These are phyloP conservation scores for Xylaria sp. DNA, from an alignment of 2,329 filamentous ascomycete species.

Conservation along the genomic window DNA sequence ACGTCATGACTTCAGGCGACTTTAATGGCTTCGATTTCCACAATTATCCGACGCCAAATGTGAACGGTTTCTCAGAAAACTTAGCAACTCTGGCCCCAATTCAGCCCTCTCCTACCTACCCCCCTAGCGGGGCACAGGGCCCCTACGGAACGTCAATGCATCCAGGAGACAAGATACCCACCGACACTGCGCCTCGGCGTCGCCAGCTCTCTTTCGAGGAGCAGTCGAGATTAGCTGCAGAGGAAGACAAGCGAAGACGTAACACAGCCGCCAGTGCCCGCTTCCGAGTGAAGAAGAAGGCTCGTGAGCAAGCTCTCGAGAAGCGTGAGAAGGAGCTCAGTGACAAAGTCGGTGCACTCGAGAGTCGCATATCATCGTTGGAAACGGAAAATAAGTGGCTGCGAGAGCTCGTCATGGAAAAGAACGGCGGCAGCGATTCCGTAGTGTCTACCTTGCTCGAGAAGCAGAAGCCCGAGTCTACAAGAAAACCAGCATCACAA, in stretches of 20 bases:
- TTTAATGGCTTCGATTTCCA: slow-evolving; percentile 67
- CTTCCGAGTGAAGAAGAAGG: slow-evolving; percentile 96
- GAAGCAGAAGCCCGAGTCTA: slow-evolving; percentile 55
- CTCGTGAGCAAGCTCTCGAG: slow-evolving; percentile 87
- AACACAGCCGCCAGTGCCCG: slow-evolving; percentile 90
- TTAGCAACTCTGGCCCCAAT: slow-evolving; percentile 59
- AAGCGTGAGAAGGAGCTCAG: slow-evolving; percentile 83
- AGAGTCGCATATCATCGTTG: slow-evolving; percentile 75
- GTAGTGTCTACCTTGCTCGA: slow-evolving; percentile 63
- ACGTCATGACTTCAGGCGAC: slow-evolving; percentile 65
- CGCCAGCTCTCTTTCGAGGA: slow-evolving; percentile 72
- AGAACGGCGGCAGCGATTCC: slow-evolving; percentile 72
- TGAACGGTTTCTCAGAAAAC: slow-evolving; percentile 58
- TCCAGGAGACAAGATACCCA: slow-evolving; percentile 56
- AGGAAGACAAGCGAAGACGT: slow-evolving; percentile 89
- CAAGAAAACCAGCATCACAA: slow-evolving; percentile 40
- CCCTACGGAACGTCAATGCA: slow-evolving; percentile 47
- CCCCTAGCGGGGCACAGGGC: slow-evolving; percentile 52
- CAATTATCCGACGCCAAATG: slow-evolving; percentile 61
- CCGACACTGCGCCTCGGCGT: slow-evolving; percentile 55
- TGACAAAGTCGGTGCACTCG: slow-evolving; percentile 78
- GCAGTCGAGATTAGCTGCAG: slow-evolving; percentile 76
- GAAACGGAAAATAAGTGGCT: slow-evolving; percentile 61
- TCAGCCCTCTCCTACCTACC: slow-evolving; percentile 62
- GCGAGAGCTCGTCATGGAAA: slow-evolving; percentile 79